phyloP scores from a whole-genome alignment of 2,329 filamentous ascomycete genomes.

The Epicoccum nigrum region DNA sequence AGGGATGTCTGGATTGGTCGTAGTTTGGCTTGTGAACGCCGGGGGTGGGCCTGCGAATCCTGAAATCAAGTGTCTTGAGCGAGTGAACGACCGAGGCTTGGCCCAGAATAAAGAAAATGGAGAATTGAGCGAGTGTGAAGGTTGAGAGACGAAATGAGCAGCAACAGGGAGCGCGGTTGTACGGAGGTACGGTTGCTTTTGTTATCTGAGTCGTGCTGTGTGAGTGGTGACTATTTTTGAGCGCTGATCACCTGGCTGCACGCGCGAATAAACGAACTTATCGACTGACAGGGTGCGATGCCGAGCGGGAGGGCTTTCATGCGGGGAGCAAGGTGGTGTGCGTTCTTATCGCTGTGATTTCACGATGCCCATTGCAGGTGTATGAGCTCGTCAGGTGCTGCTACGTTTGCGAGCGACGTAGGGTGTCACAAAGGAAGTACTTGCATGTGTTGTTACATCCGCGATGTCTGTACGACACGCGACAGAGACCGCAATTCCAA shows the following conservation, averaged over 20 bases:
- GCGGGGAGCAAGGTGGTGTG: slow-evolving; percentile 1
- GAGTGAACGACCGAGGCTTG: slow-evolving; percentile 10
- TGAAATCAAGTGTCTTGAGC: slow-evolving; percentile 4
- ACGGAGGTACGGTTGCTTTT: slow-evolving; percentile 26
- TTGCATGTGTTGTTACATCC: slow-evolving; percentile 13
- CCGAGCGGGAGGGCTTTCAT: slow-evolving; percentile 5
- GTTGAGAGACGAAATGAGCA: slow-evolving; percentile 10
- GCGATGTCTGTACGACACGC: slow-evolving; percentile 21
- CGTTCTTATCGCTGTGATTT: too few species aligned
- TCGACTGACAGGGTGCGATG: slow-evolving; percentile 4
- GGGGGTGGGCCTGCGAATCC: slow-evolving; percentile 1
- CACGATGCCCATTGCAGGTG: slow-evolving; percentile 14
- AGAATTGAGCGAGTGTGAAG: slow-evolving; percentile 23
- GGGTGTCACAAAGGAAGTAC: slow-evolving; percentile 2
- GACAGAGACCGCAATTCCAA: slow-evolving; percentile 10
- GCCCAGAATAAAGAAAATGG: slow-evolving; percentile 13
- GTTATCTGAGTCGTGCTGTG: slow-evolving; percentile 19
- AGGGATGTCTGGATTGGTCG: slow-evolving; percentile 16
- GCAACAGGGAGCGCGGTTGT: slow-evolving; percentile 20
- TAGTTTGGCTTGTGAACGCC: slow-evolving; percentile 19
- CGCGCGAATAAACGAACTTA: slow-evolving; percentile 30
- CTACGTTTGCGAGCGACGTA: background rate
- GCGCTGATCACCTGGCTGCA: slow-evolving; percentile 37
- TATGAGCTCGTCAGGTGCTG: slow-evolving; percentile 8
- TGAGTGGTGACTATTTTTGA: slow-evolving; percentile 11